Percentiles rank a stretch among this genome's conserved stretches.
phyloP scores from a whole-genome alignment of 371 early-diverging fungal genomes.

The Cladochytrium tenue region DNA sequence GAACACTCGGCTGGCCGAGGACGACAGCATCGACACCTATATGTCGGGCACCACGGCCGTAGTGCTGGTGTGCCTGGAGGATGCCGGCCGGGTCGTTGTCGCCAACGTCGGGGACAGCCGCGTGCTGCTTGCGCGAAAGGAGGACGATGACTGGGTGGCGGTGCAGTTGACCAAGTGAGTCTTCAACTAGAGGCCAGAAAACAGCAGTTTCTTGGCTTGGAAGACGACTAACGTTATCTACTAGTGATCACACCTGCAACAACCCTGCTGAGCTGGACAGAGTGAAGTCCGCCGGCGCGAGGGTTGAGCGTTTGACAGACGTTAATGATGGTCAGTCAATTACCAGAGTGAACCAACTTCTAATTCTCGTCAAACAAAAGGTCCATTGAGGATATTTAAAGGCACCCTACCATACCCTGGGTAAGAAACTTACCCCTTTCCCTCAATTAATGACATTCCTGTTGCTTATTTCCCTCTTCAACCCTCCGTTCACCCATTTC shows the following conservation, averaged over 20 bases:
- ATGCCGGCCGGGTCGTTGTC: constrained; percentile 25
- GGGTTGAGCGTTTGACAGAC: constrained; percentile 44
- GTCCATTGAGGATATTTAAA: constrained; percentile 54
- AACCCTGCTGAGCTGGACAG: constrained; percentile 34
- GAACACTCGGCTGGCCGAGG: constrained; percentile 28
- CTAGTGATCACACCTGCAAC: constrained; percentile 45
- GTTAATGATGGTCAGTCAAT: constrained; percentile 24
- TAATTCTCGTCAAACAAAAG: too few relatives aligned
- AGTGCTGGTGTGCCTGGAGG: constrained; percentile 23
- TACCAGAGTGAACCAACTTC: too few relatives aligned
- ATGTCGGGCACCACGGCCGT: constrained; percentile 53
- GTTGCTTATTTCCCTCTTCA: too few relatives aligned
- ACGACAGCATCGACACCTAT: constrained; percentile 44
- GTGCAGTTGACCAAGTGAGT: constrained; percentile 41
- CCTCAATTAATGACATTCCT: not conserved
- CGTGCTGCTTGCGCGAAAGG: constrained; percentile 35
- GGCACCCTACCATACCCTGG: constrained; percentile 56
- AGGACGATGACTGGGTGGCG: constrained; percentile 17
- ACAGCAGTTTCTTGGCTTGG: too few relatives aligned
- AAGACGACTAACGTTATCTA: not conserved
- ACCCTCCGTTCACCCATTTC: too few relatives aligned
- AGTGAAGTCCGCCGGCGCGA: constrained; percentile 38
- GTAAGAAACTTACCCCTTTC: constrained; percentile 21
- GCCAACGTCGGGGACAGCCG: constrained; percentile 49
- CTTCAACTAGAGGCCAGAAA: too few relatives aligned